Conservation (phyloP, 2,329 filamentous ascomycete species). For the Leptosphaerulina australis region DNA sequence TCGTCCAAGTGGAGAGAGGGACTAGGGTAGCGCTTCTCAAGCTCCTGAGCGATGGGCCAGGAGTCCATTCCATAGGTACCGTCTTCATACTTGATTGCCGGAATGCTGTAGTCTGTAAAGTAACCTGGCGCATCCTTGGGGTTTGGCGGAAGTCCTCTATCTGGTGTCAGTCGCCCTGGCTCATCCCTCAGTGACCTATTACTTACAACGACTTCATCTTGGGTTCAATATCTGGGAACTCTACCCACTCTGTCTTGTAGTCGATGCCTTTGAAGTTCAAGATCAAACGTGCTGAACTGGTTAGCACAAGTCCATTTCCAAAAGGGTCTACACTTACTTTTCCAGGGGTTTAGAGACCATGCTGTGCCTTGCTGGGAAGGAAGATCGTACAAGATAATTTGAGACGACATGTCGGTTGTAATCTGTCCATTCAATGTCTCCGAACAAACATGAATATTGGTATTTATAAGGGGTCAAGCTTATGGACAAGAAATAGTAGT, state of each 20-base stretch:
- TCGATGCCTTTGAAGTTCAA: slow-evolving; percentile 72
- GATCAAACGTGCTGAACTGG: slow-evolving; percentile 61
- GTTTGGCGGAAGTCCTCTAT: slow-evolving; percentile 56
- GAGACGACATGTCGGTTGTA: slow-evolving; percentile 32
- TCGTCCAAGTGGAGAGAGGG: slow-evolving; percentile 65
- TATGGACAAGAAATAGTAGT: neutral
- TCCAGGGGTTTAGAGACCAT: slow-evolving; percentile 76
- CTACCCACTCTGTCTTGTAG: slow-evolving; percentile 72
- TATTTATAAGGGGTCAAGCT: no score
- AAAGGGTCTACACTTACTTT: slow-evolving; percentile 56
- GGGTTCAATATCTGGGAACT: slow-evolving; percentile 69
- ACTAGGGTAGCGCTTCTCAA: slow-evolving; percentile 65
- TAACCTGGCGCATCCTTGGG: slow-evolving; percentile 40
- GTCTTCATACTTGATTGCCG: slow-evolving; percentile 61
- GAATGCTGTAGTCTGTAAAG: slow-evolving; percentile 58
- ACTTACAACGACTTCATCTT: slow-evolving; percentile 62
- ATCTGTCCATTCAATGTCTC: neutral
- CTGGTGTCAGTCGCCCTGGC: neutral
- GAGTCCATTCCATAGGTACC: slow-evolving; percentile 70
- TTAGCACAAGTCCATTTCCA: neutral
- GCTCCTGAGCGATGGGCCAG: slow-evolving; percentile 60
- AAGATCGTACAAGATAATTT: slow-evolving; percentile 67
- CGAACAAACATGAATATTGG: neutral
- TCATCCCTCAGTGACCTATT: neutral
- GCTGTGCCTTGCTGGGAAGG: slow-evolving; percentile 58